These are phyloP conservation scores for Gliomastix tumulicola DNA, from an alignment of 2,329 filamentous ascomycete species.

Conservation along the genomic window DNA sequence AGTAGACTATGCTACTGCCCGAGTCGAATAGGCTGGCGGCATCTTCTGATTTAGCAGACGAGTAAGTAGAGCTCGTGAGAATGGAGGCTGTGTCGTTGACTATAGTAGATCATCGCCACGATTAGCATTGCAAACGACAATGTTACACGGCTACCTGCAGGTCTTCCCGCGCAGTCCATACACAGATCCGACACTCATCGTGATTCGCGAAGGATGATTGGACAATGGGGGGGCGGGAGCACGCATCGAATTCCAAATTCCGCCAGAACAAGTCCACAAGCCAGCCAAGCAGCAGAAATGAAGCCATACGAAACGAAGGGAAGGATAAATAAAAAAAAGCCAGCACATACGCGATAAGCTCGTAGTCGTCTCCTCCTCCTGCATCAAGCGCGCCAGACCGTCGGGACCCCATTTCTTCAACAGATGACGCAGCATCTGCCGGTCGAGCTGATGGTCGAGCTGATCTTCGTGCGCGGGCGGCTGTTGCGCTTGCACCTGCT, in stretches of 20 bases:
- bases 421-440: slow-evolving; percentile 13
- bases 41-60: slow-evolving; percentile 25
- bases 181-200: no score
- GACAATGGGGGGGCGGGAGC: no score
- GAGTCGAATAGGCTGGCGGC: slow-evolving; percentile 27
- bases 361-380: slow-evolving; percentile 7
- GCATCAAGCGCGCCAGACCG: slow-evolving; percentile 10
- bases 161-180: no score
- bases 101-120: slow-evolving; percentile 3
- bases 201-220: no score
- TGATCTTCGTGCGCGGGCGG: background rate
- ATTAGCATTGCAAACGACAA: background rate
- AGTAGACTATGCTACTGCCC: slow-evolving; percentile 24
- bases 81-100: slow-evolving; percentile 24
- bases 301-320: no score
- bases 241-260: no score
- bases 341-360: slow-evolving; percentile 1
- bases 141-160: no score
- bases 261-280: no score
- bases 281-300: background rate
- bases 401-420: slow-evolving; percentile 10
- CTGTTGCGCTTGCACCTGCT: slow-evolving; percentile 1
- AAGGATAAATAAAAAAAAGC: background rate
- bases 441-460: slow-evolving; percentile 7
- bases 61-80: slow-evolving; percentile 23